These are phyloP conservation scores for Rhinocladiella similis DNA, from an alignment of 2,329 filamentous ascomycete species.

Conservation along the genomic window DNA sequence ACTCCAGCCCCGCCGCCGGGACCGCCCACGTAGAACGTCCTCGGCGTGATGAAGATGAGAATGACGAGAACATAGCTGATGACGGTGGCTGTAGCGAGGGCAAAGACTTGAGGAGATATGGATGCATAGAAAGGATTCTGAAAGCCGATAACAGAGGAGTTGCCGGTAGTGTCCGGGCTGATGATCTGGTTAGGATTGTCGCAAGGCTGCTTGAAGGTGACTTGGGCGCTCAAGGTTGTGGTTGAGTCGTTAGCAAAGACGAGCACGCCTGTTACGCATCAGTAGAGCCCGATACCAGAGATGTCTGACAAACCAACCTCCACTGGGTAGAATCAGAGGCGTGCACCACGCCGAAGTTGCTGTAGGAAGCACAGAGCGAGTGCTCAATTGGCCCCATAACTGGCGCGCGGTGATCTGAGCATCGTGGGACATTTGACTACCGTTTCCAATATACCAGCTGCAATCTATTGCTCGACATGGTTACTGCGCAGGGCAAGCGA, in stretches of 20 bases:
- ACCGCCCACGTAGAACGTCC: slow-evolving; percentile 86
- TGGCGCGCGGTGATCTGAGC: slow-evolving; percentile 27
- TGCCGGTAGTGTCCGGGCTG: slow-evolving; percentile 33
- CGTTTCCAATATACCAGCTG: slow-evolving; percentile 8
- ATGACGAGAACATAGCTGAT: slow-evolving; percentile 90
- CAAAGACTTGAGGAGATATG: slow-evolving; percentile 89
- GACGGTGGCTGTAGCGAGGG: slow-evolving; percentile 85
- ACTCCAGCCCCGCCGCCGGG: slow-evolving; percentile 66
- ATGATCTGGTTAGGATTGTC: slow-evolving; percentile 38
- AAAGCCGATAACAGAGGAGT: slow-evolving; percentile 63
- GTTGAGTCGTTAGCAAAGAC: slow-evolving; percentile 43
- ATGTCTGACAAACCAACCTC: slow-evolving; percentile 42
- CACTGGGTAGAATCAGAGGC: slow-evolving; percentile 61
- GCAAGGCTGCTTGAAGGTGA: slow-evolving; percentile 52
- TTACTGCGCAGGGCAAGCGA: slow-evolving; percentile 15
- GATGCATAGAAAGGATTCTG: slow-evolving; percentile 91
- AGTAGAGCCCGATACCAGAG: background rate
- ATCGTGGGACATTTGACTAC: slow-evolving; percentile 25
- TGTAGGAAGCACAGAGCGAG: slow-evolving; percentile 36
- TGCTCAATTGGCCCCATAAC: slow-evolving; percentile 28
- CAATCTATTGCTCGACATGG: slow-evolving; percentile 12
- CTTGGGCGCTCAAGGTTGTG: slow-evolving; percentile 49
- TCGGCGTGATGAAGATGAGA: slow-evolving; percentile 91
- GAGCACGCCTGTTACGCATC: slow-evolving; percentile 35
- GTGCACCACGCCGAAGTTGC: slow-evolving; percentile 54